Evolutionary conservation across 768 basidiomycete genomes (phyloP), one percentile per base, ranked within the genome.

Genomic region (Kwoniella bestiolae): DNA sequence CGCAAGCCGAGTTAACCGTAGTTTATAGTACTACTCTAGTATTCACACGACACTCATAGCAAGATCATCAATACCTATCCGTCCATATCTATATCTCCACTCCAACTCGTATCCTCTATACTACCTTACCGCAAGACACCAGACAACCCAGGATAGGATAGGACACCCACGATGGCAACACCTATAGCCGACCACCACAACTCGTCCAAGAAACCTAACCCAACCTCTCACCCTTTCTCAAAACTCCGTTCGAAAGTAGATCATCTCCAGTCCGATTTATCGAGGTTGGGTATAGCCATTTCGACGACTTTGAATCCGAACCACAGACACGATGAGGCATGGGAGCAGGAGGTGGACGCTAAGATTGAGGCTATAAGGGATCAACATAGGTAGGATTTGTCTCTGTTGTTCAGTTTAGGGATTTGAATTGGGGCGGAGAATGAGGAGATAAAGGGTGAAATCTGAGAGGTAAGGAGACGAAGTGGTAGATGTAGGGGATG

Each of bases 281-380:
- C 68, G 3, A 41, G 70, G n/a, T 56, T 79, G 4, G 74, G 72
- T 4, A 65, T 69, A 18, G 76, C 76, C 11, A 71, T 79, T 3
- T 65, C 50, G 5, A 79, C 78, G 5, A 79, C 76, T 0, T 25
- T 75, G 41, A 79, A 79, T 60, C 78, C 78, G 16, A 79, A 79
- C 57, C 78, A 81, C 45, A 65, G 81, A 41, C 81, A 81, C 59
- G 94, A 92, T 79, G 87, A 86, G 67, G 84, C 81, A 9, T 83
- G 86, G 66, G 94, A 96, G 76, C 83, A 86, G 70, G 83, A 80
- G 64, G 70, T 79, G 1, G 83, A 83, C 67, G 70, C 78, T 1
- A 78, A 91, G 69, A 84, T 93, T 25, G 86, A 86, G 1, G 84
- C 87, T 77, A 96, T 97, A 75, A 87, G 88, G 60, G 85, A 85